Conservation (phyloP, 257 asterid species). For the Nicotiana sylvestris region DNA sequence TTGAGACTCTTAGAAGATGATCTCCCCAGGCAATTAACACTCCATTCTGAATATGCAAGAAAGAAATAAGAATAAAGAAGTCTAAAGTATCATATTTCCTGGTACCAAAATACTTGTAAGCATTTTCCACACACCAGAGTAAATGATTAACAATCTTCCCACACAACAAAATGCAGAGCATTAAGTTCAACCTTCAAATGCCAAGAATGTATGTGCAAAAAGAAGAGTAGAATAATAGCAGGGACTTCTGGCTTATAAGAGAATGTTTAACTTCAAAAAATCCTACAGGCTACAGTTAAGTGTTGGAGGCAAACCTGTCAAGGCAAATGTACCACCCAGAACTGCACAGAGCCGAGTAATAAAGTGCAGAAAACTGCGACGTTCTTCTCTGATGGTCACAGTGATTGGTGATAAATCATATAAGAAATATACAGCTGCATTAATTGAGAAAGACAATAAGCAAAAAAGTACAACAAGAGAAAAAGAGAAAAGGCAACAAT, state of each 20-base stretch:
- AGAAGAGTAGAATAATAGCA: neutral
- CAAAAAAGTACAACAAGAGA: neutral
- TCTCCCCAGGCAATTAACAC: neutral
- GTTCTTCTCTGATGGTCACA: slow-evolving; percentile 95
- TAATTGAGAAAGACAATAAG: neutral
- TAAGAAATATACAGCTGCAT: slow-evolving; percentile 86
- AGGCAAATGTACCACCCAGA: slow-evolving; percentile 96
- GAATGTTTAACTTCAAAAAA: neutral
- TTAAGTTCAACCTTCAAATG: neutral
- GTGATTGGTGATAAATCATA: slow-evolving; percentile 97
- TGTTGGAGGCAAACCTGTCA: slow-evolving; percentile 61
- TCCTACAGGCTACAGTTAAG: neutral
- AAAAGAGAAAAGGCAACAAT: neutral
- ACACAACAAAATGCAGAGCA: neutral
- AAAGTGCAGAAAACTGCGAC: slow-evolving; percentile 96
- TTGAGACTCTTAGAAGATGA: neutral
- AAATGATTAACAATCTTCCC: neutral
- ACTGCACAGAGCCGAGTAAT: slow-evolving; percentile 96
- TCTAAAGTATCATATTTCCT: neutral
- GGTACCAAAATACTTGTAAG: slow-evolving; percentile 5
- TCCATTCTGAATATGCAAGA: neutral
- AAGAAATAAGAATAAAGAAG: neutral
- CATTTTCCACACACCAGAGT: neutral
- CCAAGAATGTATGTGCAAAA: neutral
- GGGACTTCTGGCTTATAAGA: neutral